Conservation (phyloP, 805 yeast species). For the Saturnispora galanensis region DNA sequence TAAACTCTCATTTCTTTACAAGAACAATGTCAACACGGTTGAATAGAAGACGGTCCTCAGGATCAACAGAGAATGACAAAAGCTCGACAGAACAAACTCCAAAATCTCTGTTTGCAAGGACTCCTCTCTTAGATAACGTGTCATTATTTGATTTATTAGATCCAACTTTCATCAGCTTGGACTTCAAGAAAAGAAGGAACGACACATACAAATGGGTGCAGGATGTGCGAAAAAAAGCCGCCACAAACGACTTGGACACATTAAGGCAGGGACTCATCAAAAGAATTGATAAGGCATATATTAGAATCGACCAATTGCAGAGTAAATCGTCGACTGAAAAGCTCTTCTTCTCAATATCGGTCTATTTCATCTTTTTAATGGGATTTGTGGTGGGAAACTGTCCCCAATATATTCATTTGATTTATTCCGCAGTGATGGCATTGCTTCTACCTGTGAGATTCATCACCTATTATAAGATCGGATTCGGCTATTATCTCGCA, state of each 20-base stretch:
- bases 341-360: slow-evolving; percentile 64
- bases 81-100: slow-evolving; percentile 3
- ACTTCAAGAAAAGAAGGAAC: slow-evolving; percentile 17
- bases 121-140: slow-evolving; percentile 21
- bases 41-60: neutral
- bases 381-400: slow-evolving; percentile 72
- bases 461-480: slow-evolving; percentile 68
- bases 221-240: slow-evolving; percentile 14
- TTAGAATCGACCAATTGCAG: slow-evolving; percentile 28
- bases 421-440: slow-evolving; percentile 53
- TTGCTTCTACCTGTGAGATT: slow-evolving; percentile 76
- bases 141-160: slow-evolving; percentile 25
- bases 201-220: slow-evolving; percentile 23
- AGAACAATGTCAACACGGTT: neutral
- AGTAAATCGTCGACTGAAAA: slow-evolving; percentile 57
- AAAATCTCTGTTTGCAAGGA: slow-evolving; percentile 2
- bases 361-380: slow-evolving; percentile 54
- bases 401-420: slow-evolving; percentile 68
- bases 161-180: slow-evolving; percentile 19
- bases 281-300: slow-evolving; percentile 30
- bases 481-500: slow-evolving; percentile 80
- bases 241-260: slow-evolving; percentile 7
- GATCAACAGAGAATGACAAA: neutral
- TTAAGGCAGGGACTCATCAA: slow-evolving; percentile 17
- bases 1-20: too few relatives aligned